A percentile compares a stretch with the other conserved stretches of the same genome.
Evolutionary conservation across 129 eudicot species (phyloP).

Genomic region (Sambucus nigra): DNA sequence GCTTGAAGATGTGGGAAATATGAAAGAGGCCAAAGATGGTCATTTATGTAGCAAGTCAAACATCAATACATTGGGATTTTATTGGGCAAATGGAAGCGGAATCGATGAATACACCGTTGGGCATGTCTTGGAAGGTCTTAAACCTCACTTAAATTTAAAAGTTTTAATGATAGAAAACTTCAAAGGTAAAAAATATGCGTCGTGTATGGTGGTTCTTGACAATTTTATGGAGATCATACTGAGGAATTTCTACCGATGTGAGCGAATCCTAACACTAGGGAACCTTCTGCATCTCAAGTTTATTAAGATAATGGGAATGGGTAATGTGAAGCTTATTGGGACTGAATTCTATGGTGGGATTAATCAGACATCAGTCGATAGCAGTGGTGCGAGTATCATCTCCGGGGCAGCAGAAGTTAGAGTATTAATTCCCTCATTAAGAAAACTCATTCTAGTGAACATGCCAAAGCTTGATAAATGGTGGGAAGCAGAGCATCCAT

Average conservation of each 20-base stretch:
- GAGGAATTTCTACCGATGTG: background rate
- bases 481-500: background rate
- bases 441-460: background rate
- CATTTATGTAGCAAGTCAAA: background rate
- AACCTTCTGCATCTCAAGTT: background rate
- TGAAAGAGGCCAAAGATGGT: background rate
- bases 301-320: background rate
- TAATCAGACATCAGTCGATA: no score
- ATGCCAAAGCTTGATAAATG: constrained; percentile 11
- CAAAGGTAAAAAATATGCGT: background rate
- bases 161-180: background rate
- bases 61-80: background rate
- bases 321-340: background rate
- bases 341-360: background rate
- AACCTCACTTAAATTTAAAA: constrained; percentile 2
- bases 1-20: background rate
- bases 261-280: constrained; percentile 8
- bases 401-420: background rate
- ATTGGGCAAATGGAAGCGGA: background rate
- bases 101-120: background rate
- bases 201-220: constrained; percentile 5
- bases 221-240: background rate
- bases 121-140: constrained; percentile 2
- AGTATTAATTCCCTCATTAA: constrained; percentile 7
- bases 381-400: background rate